Conservation (phyloP, 306 rosid species). For the Citrullus amarus region DNA sequence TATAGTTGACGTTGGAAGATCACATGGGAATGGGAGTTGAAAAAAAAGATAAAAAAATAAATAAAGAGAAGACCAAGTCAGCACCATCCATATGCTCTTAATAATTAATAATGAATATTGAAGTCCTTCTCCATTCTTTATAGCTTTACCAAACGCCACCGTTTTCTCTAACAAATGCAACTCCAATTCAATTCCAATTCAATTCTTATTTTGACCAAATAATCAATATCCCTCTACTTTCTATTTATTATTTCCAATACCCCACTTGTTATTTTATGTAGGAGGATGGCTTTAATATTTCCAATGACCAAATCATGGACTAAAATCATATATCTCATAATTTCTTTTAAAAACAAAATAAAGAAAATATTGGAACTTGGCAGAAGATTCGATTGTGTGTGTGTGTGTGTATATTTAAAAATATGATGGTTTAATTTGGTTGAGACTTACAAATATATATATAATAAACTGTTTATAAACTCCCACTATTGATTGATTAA, state of each 20-base stretch:
- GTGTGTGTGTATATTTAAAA: too few species aligned
- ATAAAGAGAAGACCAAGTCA: neutral
- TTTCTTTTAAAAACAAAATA: too few species aligned
- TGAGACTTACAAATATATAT: neutral
- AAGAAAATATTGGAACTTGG: neutral
- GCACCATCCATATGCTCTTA: neutral
- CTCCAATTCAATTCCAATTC: neutral
- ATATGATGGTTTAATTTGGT: neutral
- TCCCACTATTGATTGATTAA: neutral
- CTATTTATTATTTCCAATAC: neutral
- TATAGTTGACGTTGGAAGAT: too few species aligned
- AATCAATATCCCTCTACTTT: neutral
- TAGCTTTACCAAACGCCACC: conserved; percentile 33
- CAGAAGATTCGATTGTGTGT: neutral
- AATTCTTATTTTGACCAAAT: conserved; percentile 6
- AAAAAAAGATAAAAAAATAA: too few species aligned
- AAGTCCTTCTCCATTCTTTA: conserved; percentile 18
- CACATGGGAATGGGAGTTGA: too few species aligned
- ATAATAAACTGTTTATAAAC: neutral
- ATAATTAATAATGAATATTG: neutral
- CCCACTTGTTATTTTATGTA: neutral
- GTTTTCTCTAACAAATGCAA: conserved; percentile 6
- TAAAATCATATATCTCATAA: too few species aligned
- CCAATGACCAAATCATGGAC: neutral
- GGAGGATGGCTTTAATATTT: neutral